A percentile compares a stretch with the other conserved stretches of the same genome.
Conservation (phyloP, 2,329 filamentous ascomycete genomes). For the Diaporthe aspalathi region DNA sequence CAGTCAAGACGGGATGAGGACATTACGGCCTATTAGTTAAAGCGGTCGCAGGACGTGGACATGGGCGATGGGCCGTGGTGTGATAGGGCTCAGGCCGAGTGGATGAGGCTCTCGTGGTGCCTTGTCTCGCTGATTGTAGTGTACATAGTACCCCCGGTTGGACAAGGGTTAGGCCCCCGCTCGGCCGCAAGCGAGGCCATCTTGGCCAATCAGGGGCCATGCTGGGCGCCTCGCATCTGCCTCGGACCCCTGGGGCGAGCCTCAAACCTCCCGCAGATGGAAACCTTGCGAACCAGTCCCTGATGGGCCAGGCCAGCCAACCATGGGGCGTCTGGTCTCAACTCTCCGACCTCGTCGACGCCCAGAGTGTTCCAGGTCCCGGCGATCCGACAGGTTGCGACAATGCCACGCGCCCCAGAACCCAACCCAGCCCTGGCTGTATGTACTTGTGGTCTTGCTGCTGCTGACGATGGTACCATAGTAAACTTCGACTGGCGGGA, state of each 20-base stretch:
- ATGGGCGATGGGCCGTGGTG: not conserved
- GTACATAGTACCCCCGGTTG: not conserved
- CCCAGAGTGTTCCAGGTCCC: constrained; percentile 37
- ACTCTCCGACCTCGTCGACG: constrained; percentile 37
- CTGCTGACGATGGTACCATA: not conserved
- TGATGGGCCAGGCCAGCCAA: not conserved
- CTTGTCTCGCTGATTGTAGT: no score
- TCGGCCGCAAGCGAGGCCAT: constrained; percentile 1
- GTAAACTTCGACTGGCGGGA: no score
- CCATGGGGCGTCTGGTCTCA: constrained; percentile 33
- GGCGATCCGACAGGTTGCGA: constrained; percentile 36
- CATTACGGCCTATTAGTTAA: no score
- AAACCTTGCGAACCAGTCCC: constrained; percentile 20
- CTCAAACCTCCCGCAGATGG: constrained; percentile 11
- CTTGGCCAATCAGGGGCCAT: constrained; percentile 1
- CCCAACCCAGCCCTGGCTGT: not conserved
- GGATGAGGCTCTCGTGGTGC: no score
- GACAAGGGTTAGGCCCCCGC: not conserved
- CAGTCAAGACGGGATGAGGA: not conserved
- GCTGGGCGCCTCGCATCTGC: constrained; percentile 9
- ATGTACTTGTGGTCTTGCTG: not conserved
- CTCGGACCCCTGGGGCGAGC: constrained; percentile 21
- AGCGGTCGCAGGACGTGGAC: not conserved
- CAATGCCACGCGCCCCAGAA: constrained; percentile 19
- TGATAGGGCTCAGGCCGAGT: not conserved